These are phyloP conservation scores for Penicillium crustosum DNA, from an alignment of 2,329 filamentous ascomycete genomes.

Conservation along the genomic window DNA sequence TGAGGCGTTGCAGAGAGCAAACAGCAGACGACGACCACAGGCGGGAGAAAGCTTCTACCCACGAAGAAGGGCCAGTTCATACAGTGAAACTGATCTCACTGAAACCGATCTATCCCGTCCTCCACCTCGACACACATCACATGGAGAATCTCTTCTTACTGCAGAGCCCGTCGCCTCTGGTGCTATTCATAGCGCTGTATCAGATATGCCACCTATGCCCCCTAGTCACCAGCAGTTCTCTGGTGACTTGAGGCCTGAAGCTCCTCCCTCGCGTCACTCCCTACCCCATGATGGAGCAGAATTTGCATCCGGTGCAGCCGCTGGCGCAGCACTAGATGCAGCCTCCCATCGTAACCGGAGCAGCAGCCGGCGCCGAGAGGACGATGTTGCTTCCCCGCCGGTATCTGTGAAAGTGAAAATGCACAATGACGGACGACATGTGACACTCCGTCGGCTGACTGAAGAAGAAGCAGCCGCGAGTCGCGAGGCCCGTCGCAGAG, in stretches of 20 bases:
- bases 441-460: conserved; percentile 61
- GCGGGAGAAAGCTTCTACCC: conserved; percentile 63
- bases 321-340: conserved; percentile 33
- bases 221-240: conserved; percentile 41
- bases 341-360: conserved; percentile 33
- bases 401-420: conserved; percentile 66
- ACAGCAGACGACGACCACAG: conserved; percentile 59
- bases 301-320: conserved; percentile 28
- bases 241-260: conserved; percentile 33
- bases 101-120: conserved; percentile 35
- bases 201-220: conserved; percentile 42
- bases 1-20: conserved; percentile 53
- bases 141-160: conserved; percentile 37
- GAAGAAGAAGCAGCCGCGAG: conserved; percentile 63
- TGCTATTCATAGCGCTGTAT: conserved; percentile 30
- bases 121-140: conserved; percentile 27
- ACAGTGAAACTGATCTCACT: conserved; percentile 40
- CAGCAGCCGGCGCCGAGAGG: conserved; percentile 32
- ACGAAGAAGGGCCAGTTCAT: conserved; percentile 33
- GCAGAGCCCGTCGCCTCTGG: conserved; percentile 33
- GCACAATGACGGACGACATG: conserved; percentile 63
- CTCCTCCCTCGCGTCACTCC: conserved; percentile 20
- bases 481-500: conserved; percentile 54
- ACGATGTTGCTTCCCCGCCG: conserved; percentile 56
- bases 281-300: conserved; percentile 23